These are phyloP conservation scores for Vanrija sp. DNA, from an alignment of 1,284 basidiomycete species.

Conservation along the genomic window DNA sequence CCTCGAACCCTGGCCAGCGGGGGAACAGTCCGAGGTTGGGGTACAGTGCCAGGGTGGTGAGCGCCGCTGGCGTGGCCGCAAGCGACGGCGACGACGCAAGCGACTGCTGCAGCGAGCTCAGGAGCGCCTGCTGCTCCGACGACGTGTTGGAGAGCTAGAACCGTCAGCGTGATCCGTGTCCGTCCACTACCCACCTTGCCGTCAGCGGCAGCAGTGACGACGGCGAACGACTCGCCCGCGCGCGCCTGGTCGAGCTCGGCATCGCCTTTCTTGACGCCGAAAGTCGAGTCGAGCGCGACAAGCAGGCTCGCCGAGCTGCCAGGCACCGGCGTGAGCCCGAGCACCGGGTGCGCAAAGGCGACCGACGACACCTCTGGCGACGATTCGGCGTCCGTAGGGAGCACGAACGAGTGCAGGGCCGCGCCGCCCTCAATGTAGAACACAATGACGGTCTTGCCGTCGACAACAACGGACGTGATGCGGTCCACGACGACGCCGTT, in stretches of 20 bases:
- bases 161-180: too few relatives aligned
- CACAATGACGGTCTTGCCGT: constrained; percentile 28
- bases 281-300: constrained; percentile 44
- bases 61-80: constrained; percentile 3
- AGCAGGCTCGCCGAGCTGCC: constrained; percentile 21
- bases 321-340: constrained; percentile 37
- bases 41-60: constrained; percentile 35
- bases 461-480: constrained; percentile 30
- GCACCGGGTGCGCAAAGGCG: constrained; percentile 36
- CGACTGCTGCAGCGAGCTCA: not conserved
- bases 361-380: constrained; percentile 24
- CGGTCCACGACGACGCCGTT: constrained; percentile 45
- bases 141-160: constrained; percentile 6
- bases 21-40: constrained; percentile 40
- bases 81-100: not conserved
- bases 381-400: constrained; percentile 15
- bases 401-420: constrained; percentile 39
- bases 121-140: not conserved
- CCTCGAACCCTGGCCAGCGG: constrained; percentile 46
- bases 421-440: constrained; percentile 48
- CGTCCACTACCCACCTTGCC: constrained; percentile 21
- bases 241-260: constrained; percentile 1
- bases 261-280: constrained; percentile 29
- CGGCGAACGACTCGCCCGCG: not conserved
- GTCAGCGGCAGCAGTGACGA: constrained; percentile 15